Percentiles rank a stretch among this genome's conserved stretches.
Conservation (phyloP, 2,329 filamentous ascomycete genomes). For the Penicillium concentricum region DNA sequence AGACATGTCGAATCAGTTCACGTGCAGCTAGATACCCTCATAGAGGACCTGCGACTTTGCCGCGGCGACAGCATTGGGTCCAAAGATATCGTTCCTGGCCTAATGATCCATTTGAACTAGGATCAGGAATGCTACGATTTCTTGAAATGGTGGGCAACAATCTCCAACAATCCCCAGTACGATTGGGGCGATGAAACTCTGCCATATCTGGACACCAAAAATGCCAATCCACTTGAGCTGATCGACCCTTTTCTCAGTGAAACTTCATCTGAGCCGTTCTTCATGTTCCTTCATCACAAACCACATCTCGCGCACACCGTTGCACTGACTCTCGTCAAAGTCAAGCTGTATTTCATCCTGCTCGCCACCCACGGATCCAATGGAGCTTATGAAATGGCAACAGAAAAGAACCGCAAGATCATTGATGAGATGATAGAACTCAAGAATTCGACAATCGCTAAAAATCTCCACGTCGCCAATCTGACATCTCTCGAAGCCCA, state of each 20-base stretch:
- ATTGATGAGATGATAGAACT: no score
- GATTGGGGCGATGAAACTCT: conserved; percentile 36
- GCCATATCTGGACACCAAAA: conserved; percentile 39
- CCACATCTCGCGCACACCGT: conserved; percentile 9
- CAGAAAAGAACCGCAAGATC: no score
- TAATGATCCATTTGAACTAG: conserved; percentile 48
- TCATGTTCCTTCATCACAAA: no score
- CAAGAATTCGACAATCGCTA: no score
- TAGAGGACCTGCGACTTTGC: conserved; percentile 44
- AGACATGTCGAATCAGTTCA: conserved; percentile 39
- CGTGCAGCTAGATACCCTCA: conserved; percentile 40
- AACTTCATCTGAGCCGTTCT: no score
- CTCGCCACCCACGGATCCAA: no score
- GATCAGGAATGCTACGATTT: conserved; percentile 55
- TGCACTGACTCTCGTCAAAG: conserved; percentile 27
- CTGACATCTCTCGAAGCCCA: no score
- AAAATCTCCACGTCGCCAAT: no score
- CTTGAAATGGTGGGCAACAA: conserved; percentile 47
- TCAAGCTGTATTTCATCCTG: conserved; percentile 33
- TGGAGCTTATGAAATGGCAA: no score
- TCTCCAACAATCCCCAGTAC: background rate
- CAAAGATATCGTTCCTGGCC: conserved; percentile 41
- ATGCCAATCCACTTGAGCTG: conserved; percentile 45
- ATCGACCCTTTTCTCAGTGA: conserved; percentile 20
- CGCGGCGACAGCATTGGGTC: conserved; percentile 48